These are phyloP conservation scores for Amaranthus cruentus DNA, from an alignment of 148 eudicot genomes.

Conservation along the genomic window DNA sequence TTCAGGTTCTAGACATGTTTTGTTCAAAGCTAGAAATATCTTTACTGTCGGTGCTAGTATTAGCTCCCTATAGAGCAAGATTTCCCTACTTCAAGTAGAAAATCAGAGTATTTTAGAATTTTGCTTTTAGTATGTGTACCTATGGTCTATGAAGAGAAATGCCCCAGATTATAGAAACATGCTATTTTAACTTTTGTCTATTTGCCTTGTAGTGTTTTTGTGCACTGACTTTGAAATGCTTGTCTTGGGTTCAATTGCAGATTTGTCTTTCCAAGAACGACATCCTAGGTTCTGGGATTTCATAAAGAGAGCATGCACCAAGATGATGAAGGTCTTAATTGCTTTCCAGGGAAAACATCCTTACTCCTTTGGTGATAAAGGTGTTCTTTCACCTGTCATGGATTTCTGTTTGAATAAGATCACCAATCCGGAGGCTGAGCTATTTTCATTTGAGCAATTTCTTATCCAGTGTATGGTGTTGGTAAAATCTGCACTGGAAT, in stretches of 20 bases:
- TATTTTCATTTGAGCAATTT: conserved; percentile 70
- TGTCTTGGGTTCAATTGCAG: conserved; percentile 46
- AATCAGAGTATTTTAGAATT: neutral
- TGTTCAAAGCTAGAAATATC: neutral
- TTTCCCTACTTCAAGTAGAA: neutral
- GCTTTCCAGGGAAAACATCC: conserved; percentile 90
- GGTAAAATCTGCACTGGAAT: conserved; percentile 81
- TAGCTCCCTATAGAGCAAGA: neutral
- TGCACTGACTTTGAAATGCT: neutral
- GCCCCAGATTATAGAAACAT: neutral
- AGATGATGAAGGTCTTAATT: conserved; percentile 79
- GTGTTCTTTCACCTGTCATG: conserved; percentile 66
- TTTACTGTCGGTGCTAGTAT: neutral
- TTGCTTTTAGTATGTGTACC: neutral
- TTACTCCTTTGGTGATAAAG: conserved; percentile 87
- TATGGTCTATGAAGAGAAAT: neutral
- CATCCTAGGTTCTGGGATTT: conserved; percentile 72
- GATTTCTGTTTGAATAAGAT: conserved; percentile 85
- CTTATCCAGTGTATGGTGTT: conserved; percentile 84
- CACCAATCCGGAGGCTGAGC: conserved; percentile 71
- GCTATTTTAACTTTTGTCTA: neutral
- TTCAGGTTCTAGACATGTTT: neutral
- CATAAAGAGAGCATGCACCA: conserved; percentile 67
- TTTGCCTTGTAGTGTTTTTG: too few species aligned
- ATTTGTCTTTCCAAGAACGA: conserved; percentile 64